phyloP scores from a whole-genome alignment of 768 basidiomycete species.

The Tricholoma sp. region DNA sequence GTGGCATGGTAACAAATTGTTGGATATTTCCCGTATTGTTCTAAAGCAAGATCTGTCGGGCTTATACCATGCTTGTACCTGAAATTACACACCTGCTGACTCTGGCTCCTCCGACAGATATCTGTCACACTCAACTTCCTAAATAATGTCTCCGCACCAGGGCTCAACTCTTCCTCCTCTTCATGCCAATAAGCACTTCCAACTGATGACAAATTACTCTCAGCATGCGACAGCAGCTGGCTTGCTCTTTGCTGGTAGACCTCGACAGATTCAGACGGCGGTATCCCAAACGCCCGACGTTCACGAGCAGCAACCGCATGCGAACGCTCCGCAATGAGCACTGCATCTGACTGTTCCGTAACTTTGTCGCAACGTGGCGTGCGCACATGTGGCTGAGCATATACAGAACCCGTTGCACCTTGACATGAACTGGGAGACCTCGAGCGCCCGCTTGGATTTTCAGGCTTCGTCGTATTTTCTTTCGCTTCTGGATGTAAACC shows the following conservation, averaged over 20 bases:
- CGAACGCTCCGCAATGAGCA: slow-evolving; percentile 17
- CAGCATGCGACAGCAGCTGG: slow-evolving; percentile 29
- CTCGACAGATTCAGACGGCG: slow-evolving; percentile 37
- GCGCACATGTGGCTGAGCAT: background rate
- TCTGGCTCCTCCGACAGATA: slow-evolving; percentile 8
- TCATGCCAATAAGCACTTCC: slow-evolving; percentile 37
- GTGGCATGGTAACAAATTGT: slow-evolving; percentile 3
- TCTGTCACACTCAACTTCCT: slow-evolving; percentile 29
- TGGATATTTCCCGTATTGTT: background rate
- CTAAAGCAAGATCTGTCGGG: background rate
- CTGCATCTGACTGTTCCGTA: slow-evolving; percentile 12
- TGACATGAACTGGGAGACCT: background rate
- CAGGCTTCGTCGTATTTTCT: background rate
- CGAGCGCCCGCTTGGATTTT: background rate
- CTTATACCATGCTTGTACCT: too few relatives aligned
- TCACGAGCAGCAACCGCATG: slow-evolving; percentile 38
- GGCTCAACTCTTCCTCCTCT: slow-evolving; percentile 34
- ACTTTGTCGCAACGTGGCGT: background rate
- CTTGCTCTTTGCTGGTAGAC: slow-evolving; percentile 13
- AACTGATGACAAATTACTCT: slow-evolving; percentile 45
- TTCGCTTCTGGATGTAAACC: slow-evolving; percentile 3
- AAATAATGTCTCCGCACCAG: slow-evolving; percentile 46
- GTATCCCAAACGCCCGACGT: slow-evolving; percentile 48
- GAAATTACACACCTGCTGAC: slow-evolving; percentile 9
- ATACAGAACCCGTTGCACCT: background rate